Conservation (phyloP, 441 rosid species). For the Theobroma grandiflorum region DNA sequence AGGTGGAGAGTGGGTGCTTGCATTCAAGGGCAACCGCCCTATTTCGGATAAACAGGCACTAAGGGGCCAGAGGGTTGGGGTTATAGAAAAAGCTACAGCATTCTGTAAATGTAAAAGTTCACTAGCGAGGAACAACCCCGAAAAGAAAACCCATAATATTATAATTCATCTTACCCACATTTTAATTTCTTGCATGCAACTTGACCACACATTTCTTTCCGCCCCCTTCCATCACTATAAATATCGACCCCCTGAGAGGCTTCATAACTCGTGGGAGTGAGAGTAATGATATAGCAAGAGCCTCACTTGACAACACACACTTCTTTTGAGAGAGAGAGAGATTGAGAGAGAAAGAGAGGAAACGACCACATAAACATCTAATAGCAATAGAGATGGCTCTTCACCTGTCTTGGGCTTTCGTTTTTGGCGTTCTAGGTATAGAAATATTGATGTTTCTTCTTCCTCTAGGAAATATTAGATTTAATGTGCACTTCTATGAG, state of each 20-base stretch:
- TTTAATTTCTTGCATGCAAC: conserved; percentile 35
- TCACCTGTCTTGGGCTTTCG: conserved; percentile 49
- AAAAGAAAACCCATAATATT: conserved; percentile 23
- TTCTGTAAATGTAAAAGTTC: conserved; percentile 22
- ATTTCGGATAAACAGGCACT: not conserved
- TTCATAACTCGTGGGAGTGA: conserved; percentile 18
- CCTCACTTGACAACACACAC: conserved; percentile 15
- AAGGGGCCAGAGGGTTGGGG: not conserved
- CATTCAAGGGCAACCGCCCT: not conserved
- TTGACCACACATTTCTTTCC: conserved; percentile 12
- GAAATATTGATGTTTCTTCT: conserved; percentile 11
- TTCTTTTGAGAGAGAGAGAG: conserved; percentile 15
- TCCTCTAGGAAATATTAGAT: not conserved
- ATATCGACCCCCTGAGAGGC: conserved; percentile 19
- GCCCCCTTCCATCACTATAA: conserved; percentile 44
- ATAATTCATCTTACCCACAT: conserved; percentile 27
- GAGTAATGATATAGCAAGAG: not conserved
- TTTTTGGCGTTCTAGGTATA: conserved; percentile 79
- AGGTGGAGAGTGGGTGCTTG: conserved; percentile 24
- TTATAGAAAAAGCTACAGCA: not conserved
- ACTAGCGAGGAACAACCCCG: not conserved
- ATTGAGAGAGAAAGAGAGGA: conserved; percentile 19
- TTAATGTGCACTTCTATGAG: not conserved
- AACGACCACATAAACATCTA: not conserved
- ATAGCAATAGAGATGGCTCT: conserved; percentile 50